A percentile compares a stretch with the other conserved stretches of the same genome.
phyloP scores from a whole-genome alignment of 2,329 filamentous ascomycete species.

The Zymoseptoria pseudotritici region DNA sequence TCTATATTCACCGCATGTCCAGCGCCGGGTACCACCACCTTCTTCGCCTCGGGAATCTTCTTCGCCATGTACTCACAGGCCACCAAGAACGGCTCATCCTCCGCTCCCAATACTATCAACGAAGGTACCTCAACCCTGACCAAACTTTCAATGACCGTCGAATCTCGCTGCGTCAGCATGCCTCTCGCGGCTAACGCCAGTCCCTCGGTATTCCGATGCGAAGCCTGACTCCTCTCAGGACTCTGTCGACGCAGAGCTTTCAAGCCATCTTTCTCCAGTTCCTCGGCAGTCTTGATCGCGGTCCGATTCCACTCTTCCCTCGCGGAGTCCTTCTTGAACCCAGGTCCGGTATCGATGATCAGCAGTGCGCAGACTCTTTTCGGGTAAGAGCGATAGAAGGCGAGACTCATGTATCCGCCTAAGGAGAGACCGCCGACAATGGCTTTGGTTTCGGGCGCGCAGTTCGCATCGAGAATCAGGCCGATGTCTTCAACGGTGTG shows the following conservation, averaged over 20 bases:
- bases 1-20: constrained; percentile 26
- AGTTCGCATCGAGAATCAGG: constrained; percentile 19
- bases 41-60: constrained; percentile 22
- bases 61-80: constrained; percentile 25
- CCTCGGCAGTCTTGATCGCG: constrained; percentile 15
- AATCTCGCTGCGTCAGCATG: constrained; percentile 22
- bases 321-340: constrained; percentile 20
- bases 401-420: constrained; percentile 25
- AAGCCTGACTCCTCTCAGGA: constrained; percentile 13
- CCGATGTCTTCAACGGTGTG: constrained; percentile 23
- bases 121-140: constrained; percentile 16
- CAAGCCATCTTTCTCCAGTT: constrained; percentile 19
- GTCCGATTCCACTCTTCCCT: constrained; percentile 21
- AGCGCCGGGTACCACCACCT: constrained; percentile 19
- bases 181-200: constrained; percentile 22
- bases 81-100: constrained; percentile 22
- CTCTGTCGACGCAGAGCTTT: constrained; percentile 7
- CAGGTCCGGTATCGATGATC: constrained; percentile 26
- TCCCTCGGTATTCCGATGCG: constrained; percentile 20
- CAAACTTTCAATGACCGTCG: constrained; percentile 19
- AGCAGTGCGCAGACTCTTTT: constrained; percentile 17
- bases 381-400: constrained; percentile 20
- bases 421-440: constrained; percentile 23
- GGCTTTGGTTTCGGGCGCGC: constrained; percentile 11
- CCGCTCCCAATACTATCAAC: constrained; percentile 20